Evolutionary conservation across 495 filamentous ascomycete genomes (phyloP), one percentile per base, ranked within the genome.

Genomic region (Thermothielavioides terrestris): DNA sequence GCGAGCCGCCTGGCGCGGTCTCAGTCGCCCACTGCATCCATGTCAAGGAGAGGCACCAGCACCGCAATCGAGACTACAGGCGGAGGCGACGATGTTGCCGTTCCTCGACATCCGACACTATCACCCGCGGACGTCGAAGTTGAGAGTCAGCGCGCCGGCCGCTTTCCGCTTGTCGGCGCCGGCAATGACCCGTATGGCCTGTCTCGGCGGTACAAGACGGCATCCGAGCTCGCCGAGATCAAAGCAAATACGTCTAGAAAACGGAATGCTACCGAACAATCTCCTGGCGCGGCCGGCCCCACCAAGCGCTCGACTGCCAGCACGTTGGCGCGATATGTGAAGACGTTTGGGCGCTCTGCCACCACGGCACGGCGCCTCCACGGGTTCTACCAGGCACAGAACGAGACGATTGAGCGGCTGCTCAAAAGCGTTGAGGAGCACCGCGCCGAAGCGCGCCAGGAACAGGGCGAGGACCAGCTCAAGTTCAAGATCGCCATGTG

Each of bases 351-450:
- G 43, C 73, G 53, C 50, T 62, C 52, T 49, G 69, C 71, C 11
- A 57, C 63, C 39, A 62, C 70, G 23, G 77, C 86, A 6, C 79
- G 76, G 27, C 85, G 83, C 53, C 65, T 98, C 8, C 76, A 87
- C 53, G 78, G 80, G 21, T 98, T 96, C 72, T 98, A 98, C 70
- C 77, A 89, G 58, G 75, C 72, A 17, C 92, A 98, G 67, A 98
- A 98, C 61, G 85, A 88, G 66, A 91, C 86, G 56, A 97, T 98
- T 58, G 79, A 94, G 70, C 79, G 85, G 14, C 77, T 97, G 69
- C 76, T 98, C 49, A 95, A 92, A 65, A 86, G 86, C 6, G 89
- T 97, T 2, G 87, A 94, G 60, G 89, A 96, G 61, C 94, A 97
- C 62, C 73, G 84, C 30, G 78, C 82, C 26, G 80, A 86, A 15